Conservation (phyloP, 257 asterid genomes). For the Ophiorrhiza pumila region DNA sequence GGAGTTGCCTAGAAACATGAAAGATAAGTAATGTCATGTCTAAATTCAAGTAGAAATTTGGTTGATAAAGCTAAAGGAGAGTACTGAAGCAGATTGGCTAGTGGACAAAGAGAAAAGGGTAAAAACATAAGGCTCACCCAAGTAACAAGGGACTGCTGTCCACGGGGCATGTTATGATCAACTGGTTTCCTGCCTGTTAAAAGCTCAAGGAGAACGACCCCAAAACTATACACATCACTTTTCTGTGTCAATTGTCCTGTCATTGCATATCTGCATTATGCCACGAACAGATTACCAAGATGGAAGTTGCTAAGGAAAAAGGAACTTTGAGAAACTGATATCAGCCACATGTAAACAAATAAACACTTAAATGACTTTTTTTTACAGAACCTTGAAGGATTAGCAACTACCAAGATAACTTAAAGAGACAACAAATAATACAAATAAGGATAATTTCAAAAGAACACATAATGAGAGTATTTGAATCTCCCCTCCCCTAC, state of each 20-base stretch:
- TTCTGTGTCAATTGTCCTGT: constrained; percentile 91
- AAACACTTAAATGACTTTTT: background rate
- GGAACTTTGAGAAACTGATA: background rate
- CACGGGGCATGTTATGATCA: constrained; percentile 94
- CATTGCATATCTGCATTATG: constrained; percentile 75
- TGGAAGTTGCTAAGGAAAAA: background rate
- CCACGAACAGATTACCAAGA: background rate
- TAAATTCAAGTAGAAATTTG: background rate
- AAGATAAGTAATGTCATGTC: background rate
- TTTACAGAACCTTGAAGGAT: background rate
- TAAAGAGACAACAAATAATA: background rate
- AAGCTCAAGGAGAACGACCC: constrained; percentile 87
- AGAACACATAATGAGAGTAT: too few species aligned
- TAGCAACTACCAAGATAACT: background rate
- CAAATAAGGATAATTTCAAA: background rate
- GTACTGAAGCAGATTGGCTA: background rate
- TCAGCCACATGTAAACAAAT: background rate
- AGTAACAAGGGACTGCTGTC: constrained; percentile 90
- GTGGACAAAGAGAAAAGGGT: background rate
- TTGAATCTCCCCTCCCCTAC: too few species aligned
- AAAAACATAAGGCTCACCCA: constrained; percentile 53
- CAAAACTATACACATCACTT: constrained; percentile 91
- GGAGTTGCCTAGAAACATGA: constrained; percentile 68
- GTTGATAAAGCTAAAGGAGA: background rate
- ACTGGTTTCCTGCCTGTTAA: constrained; percentile 92